Evolutionary conservation across 1,139 yeast genomes (phyloP).

Genomic region (Arxiozyma heterogenica): DNA sequence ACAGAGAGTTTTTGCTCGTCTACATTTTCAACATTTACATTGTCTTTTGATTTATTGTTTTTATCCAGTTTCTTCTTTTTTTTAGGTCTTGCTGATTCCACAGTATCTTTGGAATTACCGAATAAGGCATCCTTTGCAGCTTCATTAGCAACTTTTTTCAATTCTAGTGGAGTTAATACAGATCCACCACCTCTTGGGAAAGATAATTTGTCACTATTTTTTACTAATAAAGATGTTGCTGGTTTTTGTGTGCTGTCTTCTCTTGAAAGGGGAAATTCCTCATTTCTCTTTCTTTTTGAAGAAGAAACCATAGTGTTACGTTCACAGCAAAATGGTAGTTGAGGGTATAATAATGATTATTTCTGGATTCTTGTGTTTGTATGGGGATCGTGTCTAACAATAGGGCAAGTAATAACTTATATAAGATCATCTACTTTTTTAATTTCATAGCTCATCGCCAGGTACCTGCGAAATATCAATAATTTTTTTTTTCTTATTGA

Average conservation of each 20-base stretch:
- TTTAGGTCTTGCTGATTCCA: conserved; percentile 31
- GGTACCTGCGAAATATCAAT: background rate
- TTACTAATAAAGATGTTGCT: conserved; percentile 27
- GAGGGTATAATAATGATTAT: conserved; percentile 99
- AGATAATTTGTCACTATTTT: conserved; percentile 45
- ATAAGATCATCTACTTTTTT: background rate
- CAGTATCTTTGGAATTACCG: conserved; percentile 33
- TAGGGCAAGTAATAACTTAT: background rate
- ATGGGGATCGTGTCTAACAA: conserved; percentile 43
- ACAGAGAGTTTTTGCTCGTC: conserved; percentile 27
- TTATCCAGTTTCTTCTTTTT: conserved; percentile 33
- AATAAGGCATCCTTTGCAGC: conserved; percentile 82
- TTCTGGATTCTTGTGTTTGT: conserved; percentile 97
- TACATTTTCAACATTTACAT: conserved; percentile 14
- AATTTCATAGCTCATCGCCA: background rate
- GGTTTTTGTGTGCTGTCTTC: conserved; percentile 33
- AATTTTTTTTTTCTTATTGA: background rate
- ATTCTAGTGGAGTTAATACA: conserved; percentile 78
- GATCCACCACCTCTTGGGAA: conserved; percentile 96
- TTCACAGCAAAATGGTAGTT: conserved; percentile 87
- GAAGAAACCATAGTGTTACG: conserved; percentile 10
- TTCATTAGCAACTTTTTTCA: conserved; percentile 86
- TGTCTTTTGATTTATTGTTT: conserved; percentile 13
- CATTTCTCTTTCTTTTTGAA: conserved; percentile 34
- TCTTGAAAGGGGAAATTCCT: conserved; percentile 33